Evolutionary conservation across 208 protist species (phyloP).

Genomic region (Leishmania aethiopica): DNA sequence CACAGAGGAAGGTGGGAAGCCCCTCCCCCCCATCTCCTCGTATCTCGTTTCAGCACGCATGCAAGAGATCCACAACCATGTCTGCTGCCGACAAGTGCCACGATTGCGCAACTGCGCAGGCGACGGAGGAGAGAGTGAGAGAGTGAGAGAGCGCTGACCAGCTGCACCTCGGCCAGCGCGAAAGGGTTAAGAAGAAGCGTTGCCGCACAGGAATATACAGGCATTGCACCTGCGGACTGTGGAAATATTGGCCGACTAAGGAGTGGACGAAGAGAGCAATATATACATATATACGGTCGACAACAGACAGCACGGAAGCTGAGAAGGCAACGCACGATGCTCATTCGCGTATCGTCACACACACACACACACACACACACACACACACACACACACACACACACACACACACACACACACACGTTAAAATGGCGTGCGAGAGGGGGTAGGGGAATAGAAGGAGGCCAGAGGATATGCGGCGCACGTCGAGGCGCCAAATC

Average conservation of each 20-base stretch:
- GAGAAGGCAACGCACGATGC: neutral
- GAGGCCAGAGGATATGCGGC: neutral
- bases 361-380: too few species aligned
- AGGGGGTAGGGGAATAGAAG: neutral
- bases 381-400: too few species aligned
- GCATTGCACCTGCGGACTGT: neutral
- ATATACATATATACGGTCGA: neutral
- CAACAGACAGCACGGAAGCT: neutral
- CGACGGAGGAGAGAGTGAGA: neutral
- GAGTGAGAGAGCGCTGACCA: neutral
- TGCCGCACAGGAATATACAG: neutral
- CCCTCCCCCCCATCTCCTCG: neutral
- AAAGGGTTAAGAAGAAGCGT: neutral
- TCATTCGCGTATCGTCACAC: neutral
- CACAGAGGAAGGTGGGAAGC: neutral
- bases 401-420: too few species aligned
- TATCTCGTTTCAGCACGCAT: neutral
- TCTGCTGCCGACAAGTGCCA: neutral
- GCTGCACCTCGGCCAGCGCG: neutral
- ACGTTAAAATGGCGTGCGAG: neutral
- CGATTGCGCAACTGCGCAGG: neutral
- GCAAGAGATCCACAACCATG: neutral
- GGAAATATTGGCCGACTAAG: neutral
- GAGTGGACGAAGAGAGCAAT: neutral
- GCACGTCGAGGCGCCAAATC: neutral